Base-by-base conservation (phyloP, 2,329 filamentous ascomycete species). In the Setomelanomma holmii region DNA sequence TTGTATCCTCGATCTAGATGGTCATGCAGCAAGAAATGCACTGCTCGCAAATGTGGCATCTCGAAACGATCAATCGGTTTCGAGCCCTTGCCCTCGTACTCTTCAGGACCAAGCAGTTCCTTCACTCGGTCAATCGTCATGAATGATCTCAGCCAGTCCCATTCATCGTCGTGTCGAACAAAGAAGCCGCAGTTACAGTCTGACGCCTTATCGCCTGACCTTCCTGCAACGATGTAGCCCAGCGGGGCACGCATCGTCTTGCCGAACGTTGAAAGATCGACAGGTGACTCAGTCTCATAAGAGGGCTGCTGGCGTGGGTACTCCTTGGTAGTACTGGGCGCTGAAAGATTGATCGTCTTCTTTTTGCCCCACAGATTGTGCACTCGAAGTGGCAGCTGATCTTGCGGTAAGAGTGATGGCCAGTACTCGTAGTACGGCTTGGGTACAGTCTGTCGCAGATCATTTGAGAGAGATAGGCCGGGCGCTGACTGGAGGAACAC, bases 401-500 rank as follows among this genome's bases (percentile, higher is more conserved):
- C 43, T 36, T 70, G 67, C 1, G 63, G 64, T 4, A 71, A 48
- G 1, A 69, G 53, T 0, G 63, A 51, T 2, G 60, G 56, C 60
- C 60, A 68, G 41, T 71, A 69, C 39, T 70, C 65, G 38, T 65
- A 70, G 41, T 66, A 68, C 1, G 61, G 63, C 40, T 65, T 64
- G 4, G 59, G 59, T 5, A 54, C 58, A 4, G 56, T 53, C n/a
- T 65, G 60, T 2, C 67, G 55, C 0, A 67, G 14, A 36, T 69
- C 64, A 30, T 63, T 66, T 2, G 58, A 53, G 0, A 66, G 57
- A 0, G 76, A 77, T 0, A 72, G 75, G 5, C 77, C 77, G 0
- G 78, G 78, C 45, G 75, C 78, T 20, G 67, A 68, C 52, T 76
- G 67, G 57, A 80, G 74, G 58, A 42, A 75, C 66, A 23, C 73